phyloP scores from a whole-genome alignment of 1,284 basidiomycete genomes.

The Rhodotorula sp. region DNA sequence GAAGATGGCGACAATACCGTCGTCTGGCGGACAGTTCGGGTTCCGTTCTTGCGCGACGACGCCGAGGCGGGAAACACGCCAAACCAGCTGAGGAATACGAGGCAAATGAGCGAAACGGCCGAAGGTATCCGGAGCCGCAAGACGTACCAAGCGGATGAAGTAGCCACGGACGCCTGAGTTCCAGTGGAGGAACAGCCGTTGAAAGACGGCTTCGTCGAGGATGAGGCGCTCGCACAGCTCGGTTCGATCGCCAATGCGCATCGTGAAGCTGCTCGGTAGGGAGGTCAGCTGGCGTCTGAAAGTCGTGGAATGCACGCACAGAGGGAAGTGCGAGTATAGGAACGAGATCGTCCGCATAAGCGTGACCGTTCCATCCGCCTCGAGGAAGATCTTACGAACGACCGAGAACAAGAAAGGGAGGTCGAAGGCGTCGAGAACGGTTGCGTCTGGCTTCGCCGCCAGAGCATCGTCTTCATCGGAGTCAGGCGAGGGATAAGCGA shows the following conservation, averaged over 20 bases:
- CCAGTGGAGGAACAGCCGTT: constrained; percentile 54
- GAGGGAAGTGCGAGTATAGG: constrained; percentile 46
- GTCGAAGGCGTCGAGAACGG: constrained; percentile 48
- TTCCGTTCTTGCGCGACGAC: constrained; percentile 41
- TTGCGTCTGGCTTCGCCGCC: constrained; percentile 21
- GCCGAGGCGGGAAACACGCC: constrained; percentile 54
- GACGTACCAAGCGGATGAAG: constrained; percentile 35
- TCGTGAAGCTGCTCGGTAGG: constrained; percentile 47
- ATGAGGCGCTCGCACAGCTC: constrained; percentile 53
- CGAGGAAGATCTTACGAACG: constrained; percentile 51
- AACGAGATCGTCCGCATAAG: constrained; percentile 55
- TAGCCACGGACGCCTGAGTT: constrained; percentile 54
- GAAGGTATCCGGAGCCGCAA: too few relatives aligned
- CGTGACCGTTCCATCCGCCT: constrained; percentile 55
- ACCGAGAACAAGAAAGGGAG: constrained; percentile 52
- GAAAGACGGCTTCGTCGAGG: constrained; percentile 52
- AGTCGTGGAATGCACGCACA: too few relatives aligned
- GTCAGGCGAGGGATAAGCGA: constrained; percentile 42
- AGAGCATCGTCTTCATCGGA: constrained; percentile 44
- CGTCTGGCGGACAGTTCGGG: constrained; percentile 45
- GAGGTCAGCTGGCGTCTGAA: too few relatives aligned
- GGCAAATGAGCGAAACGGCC: not conserved
- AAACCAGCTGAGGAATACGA: constrained; percentile 51
- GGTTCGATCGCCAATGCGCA: constrained; percentile 49
- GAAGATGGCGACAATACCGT: constrained; percentile 51